Conservation (phyloP, 345 rosid genomes). For the Bruguiera sexangula region DNA sequence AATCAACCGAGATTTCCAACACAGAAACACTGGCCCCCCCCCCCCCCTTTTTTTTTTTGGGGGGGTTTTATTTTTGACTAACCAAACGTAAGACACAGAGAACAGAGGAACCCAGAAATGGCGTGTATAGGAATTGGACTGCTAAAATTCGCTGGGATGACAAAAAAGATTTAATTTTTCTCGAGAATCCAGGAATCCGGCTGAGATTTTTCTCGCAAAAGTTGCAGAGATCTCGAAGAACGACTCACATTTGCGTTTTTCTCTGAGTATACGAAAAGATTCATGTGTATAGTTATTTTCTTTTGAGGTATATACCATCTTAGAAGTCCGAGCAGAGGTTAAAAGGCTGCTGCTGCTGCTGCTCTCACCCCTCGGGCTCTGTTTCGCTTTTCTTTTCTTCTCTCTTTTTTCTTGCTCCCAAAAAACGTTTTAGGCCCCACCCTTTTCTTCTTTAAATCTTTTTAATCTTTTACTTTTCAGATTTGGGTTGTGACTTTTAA, state of each 20-base stretch:
- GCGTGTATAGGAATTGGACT: background rate
- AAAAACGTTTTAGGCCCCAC: background rate
- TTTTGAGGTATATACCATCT: background rate
- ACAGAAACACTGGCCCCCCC: background rate
- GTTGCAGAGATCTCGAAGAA: conserved; percentile 21
- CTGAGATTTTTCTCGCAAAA: background rate
- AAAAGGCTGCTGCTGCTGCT: conserved; percentile 15
- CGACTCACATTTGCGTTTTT: background rate
- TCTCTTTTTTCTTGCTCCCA: background rate
- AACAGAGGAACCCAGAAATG: background rate
- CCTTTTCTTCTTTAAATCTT: background rate
- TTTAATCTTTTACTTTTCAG: background rate
- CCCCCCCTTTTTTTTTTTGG: background rate
- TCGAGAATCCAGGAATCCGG: conserved; percentile 27
- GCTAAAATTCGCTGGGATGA: background rate
- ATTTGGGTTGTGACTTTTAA: no score
- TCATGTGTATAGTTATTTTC: background rate
- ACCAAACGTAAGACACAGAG: background rate
- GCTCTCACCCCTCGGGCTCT: conserved; percentile 5
- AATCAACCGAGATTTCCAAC: no score
- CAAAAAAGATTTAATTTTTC: background rate
- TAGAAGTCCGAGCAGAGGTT: conserved; percentile 2
- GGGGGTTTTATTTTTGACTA: background rate
- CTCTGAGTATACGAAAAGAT: background rate
- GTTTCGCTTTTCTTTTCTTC: background rate